Percentiles rank a stretch among this genome's conserved stretches.
These are phyloP conservation scores for Plenodomus biglobosus DNA, from an alignment of 2,329 filamentous ascomycete species.

Conservation along the genomic window DNA sequence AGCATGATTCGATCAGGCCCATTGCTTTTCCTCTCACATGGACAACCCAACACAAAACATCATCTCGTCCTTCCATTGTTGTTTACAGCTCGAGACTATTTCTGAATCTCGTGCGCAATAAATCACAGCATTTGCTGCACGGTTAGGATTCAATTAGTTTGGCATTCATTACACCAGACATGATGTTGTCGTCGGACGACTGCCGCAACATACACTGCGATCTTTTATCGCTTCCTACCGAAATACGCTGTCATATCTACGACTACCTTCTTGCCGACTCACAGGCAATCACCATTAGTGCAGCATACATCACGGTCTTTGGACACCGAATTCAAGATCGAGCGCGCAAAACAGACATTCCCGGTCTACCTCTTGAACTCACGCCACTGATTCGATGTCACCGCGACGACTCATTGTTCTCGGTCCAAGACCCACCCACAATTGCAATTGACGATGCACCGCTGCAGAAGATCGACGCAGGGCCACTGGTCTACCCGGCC, in stretches of 20 bases:
- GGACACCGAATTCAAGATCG: constrained; percentile 30
- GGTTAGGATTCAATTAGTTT: background rate
- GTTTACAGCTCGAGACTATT: constrained; percentile 1
- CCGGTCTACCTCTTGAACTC: constrained; percentile 44
- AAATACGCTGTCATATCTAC: constrained; percentile 49
- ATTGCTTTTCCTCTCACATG: constrained; percentile 2
- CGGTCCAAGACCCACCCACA: constrained; percentile 28
- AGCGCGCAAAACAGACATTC: constrained; percentile 27
- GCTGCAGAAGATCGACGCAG: constrained; percentile 5
- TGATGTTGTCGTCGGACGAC: constrained; percentile 2
- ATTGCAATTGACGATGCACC: constrained; percentile 17
- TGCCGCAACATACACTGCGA: constrained; percentile 9
- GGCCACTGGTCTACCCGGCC: constrained; percentile 22
- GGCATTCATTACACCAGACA: background rate
- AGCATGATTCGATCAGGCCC: constrained; percentile 15
- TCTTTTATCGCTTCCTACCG: constrained; percentile 38
- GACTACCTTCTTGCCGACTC: constrained; percentile 42
- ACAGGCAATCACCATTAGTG: constrained; percentile 44
- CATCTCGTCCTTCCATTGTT: background rate
- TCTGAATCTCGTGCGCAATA: constrained; percentile 4
- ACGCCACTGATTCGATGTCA: constrained; percentile 36
- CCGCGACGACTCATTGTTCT: constrained; percentile 41
- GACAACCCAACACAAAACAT: constrained; percentile 12
- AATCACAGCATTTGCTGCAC: background rate
- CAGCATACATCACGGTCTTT: constrained; percentile 37